Conservation (phyloP, 2,329 filamentous ascomycete genomes). For the Venturia oleaginea region DNA sequence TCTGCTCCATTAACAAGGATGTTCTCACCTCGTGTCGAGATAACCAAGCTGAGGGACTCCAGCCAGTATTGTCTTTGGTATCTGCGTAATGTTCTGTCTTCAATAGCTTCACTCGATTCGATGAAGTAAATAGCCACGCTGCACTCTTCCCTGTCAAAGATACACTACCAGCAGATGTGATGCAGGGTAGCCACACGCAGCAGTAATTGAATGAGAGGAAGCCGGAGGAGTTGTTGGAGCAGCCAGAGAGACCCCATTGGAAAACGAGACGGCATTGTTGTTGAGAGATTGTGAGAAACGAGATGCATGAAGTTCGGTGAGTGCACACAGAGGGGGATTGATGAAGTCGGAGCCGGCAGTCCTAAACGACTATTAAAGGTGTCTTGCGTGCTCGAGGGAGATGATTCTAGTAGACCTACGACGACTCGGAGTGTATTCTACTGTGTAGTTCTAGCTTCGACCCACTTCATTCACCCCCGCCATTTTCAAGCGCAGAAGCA, state of each 20-base stretch:
- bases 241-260: neutral
- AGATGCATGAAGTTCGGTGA: neutral
- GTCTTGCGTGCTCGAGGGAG: neutral
- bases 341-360: neutral
- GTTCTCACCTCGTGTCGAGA: neutral
- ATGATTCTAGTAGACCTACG: neutral
- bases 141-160: neutral
- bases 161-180: neutral
- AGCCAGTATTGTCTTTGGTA: neutral
- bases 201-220: neutral
- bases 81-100: neutral
- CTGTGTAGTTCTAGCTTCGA: no score
- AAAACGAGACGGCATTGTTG: neutral
- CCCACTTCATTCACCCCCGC: neutral
- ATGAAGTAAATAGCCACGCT: neutral
- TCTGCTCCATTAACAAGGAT: neutral
- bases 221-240: neutral
- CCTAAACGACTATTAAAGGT: neutral
- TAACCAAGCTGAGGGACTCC: neutral
- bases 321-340: neutral
- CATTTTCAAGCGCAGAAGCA: no score
- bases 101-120: neutral
- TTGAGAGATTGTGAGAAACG: neutral
- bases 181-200: neutral
- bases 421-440: no score